Conservation (phyloP, 1,284 basidiomycete species). For the Amylostereum chailletii region DNA sequence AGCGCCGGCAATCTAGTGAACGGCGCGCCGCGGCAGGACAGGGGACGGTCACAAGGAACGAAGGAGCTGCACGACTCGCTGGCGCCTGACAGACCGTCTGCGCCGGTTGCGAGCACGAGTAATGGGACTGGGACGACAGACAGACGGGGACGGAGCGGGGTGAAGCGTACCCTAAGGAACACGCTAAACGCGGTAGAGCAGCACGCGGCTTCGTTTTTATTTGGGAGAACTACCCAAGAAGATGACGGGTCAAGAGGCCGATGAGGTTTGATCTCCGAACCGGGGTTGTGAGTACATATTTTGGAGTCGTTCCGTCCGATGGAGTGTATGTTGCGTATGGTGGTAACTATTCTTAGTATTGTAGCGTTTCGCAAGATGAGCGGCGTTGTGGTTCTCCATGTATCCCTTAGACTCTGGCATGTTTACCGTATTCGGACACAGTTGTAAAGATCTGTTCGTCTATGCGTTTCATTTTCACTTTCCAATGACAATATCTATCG, state of each 20-base stretch:
- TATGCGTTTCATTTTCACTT: too few species aligned
- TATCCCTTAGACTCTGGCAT: too few species aligned
- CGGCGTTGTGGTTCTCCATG: too few species aligned
- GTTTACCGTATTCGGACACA: too few species aligned
- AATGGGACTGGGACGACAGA: conserved; percentile 20
- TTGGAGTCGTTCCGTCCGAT: too few species aligned
- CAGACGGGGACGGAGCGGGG: conserved; percentile 41
- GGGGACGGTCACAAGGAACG: not conserved
- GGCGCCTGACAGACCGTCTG: not conserved
- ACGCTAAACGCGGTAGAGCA: conserved; percentile 62
- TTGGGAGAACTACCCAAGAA: conserved; percentile 26
- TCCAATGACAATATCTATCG: too few species aligned
- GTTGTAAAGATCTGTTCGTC: too few species aligned
- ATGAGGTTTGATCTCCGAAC: too few species aligned
- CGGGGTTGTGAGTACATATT: too few species aligned
- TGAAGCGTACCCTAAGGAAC: conserved; percentile 54
- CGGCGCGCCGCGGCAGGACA: conserved; percentile 12
- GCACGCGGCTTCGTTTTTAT: conserved; percentile 54
- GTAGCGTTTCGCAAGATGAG: too few species aligned
- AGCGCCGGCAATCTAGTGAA: not conserved
- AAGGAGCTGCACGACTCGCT: not conserved
- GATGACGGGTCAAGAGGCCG: conserved; percentile 6
- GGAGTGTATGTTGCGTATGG: too few species aligned
- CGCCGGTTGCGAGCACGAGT: not conserved
- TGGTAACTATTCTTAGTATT: too few species aligned